Evolutionary conservation across 2,329 filamentous ascomycete species (phyloP).

Genomic region (Xylariaceae sp.): DNA sequence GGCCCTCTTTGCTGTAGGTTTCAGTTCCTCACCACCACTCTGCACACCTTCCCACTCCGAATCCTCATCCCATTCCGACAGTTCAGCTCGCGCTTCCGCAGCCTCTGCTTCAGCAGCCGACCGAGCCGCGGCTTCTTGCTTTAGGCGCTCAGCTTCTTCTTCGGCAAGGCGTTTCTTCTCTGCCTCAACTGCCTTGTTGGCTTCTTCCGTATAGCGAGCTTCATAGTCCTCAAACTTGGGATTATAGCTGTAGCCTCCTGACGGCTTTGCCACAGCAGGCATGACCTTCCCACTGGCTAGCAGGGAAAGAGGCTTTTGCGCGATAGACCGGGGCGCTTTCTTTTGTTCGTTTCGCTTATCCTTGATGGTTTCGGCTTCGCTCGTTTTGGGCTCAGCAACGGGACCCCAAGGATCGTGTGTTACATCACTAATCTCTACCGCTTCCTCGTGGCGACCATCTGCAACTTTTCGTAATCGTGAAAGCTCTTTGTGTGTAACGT

Average conservation of each 20-base stretch:
- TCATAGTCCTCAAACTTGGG: constrained; percentile 85
- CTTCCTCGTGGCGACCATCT: constrained; percentile 60
- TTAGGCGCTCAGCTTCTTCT: constrained; percentile 62
- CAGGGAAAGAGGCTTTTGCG: constrained; percentile 73
- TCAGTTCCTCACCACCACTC: constrained; percentile 70
- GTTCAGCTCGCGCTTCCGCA: constrained; percentile 59
- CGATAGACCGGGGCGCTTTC: constrained; percentile 71
- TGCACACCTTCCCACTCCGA: constrained; percentile 89
- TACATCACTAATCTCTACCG: constrained; percentile 54
- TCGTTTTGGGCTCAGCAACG: constrained; percentile 29
- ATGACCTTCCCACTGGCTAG: constrained; percentile 76
- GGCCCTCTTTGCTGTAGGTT: constrained; percentile 65
- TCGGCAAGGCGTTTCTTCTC: constrained; percentile 70
- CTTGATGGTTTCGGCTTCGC: constrained; percentile 20
- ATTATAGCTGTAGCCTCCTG: constrained; percentile 88
- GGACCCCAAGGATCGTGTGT: constrained; percentile 76
- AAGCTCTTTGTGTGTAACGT: constrained; percentile 82
- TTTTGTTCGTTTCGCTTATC: constrained; percentile 46
- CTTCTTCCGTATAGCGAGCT: constrained; percentile 67
- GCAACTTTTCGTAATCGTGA: constrained; percentile 73
- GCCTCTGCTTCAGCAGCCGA: constrained; percentile 74
- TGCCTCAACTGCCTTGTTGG: constrained; percentile 71
- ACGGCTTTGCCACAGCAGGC: constrained; percentile 73
- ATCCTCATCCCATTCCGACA: constrained; percentile 77
- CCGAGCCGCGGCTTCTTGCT: constrained; percentile 61